Base-by-base conservation (phyloP, 768 basidiomycete species). In the Leucosporidium scottii region DNA sequence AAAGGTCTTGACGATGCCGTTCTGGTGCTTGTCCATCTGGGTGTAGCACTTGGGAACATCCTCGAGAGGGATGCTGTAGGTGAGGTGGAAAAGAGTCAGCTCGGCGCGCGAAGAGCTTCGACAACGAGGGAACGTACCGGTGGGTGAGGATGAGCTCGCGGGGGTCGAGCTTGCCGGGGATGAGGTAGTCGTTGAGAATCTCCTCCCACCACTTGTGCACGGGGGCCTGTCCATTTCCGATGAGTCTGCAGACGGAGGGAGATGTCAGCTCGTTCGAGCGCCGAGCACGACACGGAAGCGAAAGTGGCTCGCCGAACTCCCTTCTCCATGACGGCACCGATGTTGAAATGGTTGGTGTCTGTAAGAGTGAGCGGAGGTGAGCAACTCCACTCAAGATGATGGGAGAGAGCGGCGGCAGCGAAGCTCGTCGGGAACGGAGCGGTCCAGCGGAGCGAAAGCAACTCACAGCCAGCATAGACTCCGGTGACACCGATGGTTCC, bases 271-370 rank as follows among this genome's bases (percentile, higher is more conserved):
- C 30, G 30, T 1, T 15, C 9, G 51, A n/a, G 28, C 27, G 59
- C 58, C 25, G 20, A 48, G 18, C 18, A 4, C 9, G 23, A n/a
- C 28, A 31, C 20, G 39, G 60, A 3, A 47, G 17, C 34, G 34
- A 34, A 34, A 34, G 34, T 10, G 34, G 23, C 12, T 53, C 49
- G 79, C 70, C 64, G 48, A 31, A 72, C 34, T 4, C 68, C 74
- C 56, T 86, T 86, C 80, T 90, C 87, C 87, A 89, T 89, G 36
- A 90, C 73, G 0, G 87, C 85, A 12, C 88, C 87, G 61, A 90
- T 79, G 74, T 86, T 87, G 76, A 87, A 82, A 70, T 77, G 83
- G 76, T 89, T 87, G 27, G 85, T 84, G 77, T n/a, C 31, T 44
- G 54, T 56, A 1, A 56, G 44, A 44, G 6, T 47, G 36, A 2